Conservation (phyloP, 352 stramenopile species). For the Phytophthora meadii region DNA sequence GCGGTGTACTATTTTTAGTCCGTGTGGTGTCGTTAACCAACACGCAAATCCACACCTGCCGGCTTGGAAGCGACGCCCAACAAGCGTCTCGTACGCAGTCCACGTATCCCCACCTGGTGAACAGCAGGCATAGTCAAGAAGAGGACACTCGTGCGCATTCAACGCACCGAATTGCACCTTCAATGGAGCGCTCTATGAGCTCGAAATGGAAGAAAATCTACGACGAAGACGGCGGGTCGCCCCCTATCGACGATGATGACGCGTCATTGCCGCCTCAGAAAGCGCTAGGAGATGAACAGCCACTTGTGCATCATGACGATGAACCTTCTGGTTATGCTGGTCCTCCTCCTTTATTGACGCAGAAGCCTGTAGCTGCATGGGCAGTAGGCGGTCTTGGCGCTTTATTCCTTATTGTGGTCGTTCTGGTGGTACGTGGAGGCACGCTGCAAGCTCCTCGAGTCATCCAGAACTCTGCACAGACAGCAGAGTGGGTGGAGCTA, state of each 20-base stretch:
- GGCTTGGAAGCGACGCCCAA: conserved; percentile 4
- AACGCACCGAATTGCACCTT: conserved; percentile 2
- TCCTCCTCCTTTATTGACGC: conserved; percentile 16
- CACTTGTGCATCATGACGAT: conserved; percentile 20
- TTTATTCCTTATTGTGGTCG: conserved; percentile 55
- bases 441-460: conserved; percentile 39
- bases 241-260: conserved; percentile 22
- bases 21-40: conserved; percentile 20
- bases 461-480: conserved; percentile 16
- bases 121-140: neutral
- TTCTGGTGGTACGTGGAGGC: conserved; percentile 46
- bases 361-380: conserved; percentile 34
- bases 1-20: neutral
- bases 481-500: conserved; percentile 19
- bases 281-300: conserved; percentile 24
- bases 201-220: conserved; percentile 35
- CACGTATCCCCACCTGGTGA: conserved; percentile 1
- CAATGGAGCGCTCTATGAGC: conserved; percentile 31
- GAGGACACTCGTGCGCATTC: conserved; percentile 4
- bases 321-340: conserved; percentile 9
- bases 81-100: neutral
- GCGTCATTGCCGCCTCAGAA: conserved; percentile 4
- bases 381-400: conserved; percentile 36
- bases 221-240: conserved; percentile 19
- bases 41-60: conserved; percentile 26